A percentile compares a stretch with the other conserved stretches of the same genome.
These are phyloP conservation scores for Glarea lozoyensis DNA, from an alignment of 495 filamentous ascomycete genomes.

Conservation along the genomic window DNA sequence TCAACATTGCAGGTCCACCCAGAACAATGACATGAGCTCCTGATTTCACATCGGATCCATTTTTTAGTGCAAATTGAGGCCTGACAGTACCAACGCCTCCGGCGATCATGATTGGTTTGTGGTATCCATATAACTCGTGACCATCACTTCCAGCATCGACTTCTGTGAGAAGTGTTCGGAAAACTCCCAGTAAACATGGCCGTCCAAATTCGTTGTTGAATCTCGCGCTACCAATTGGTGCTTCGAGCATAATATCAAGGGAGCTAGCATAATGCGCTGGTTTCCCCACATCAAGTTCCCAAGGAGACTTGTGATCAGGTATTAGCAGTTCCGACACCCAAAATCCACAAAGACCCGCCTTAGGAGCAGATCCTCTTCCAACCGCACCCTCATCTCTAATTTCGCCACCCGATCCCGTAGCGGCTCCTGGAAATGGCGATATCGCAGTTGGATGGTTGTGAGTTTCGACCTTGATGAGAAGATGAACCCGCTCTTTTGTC, in stretches of 20 bases:
- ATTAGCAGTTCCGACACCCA: conserved; percentile 91
- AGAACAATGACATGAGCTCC: conserved; percentile 86
- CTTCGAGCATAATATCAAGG: conserved; percentile 94
- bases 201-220: conserved; percentile 98
- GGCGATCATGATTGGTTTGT: conserved; percentile 99
- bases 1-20: conserved; percentile 94
- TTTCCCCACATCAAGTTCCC: conserved; percentile 86
- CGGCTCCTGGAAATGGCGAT: conserved; percentile 77
- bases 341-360: conserved; percentile 87
- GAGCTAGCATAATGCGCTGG: conserved; percentile 87
- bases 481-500: conserved; percentile 79
- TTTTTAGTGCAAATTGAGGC: conserved; percentile 83
- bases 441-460: conserved; percentile 98
- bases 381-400: conserved; percentile 93
- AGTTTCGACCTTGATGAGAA: conserved; percentile 92
- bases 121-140: conserved; percentile 77
- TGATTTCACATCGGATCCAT: conserved; percentile 62
- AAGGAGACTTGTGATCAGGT: conserved; percentile 68
- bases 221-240: conserved; percentile 84
- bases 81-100: conserved; percentile 95
- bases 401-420: conserved; percentile 91
- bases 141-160: conserved; percentile 50
- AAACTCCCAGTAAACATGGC: conserved; percentile 83
- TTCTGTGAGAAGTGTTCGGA: conserved; percentile 72
- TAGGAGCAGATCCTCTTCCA: conserved; percentile 83